Evolutionary conservation across 768 basidiomycete species (phyloP).

Genomic region (Leucocoprinus birnbaumii): DNA sequence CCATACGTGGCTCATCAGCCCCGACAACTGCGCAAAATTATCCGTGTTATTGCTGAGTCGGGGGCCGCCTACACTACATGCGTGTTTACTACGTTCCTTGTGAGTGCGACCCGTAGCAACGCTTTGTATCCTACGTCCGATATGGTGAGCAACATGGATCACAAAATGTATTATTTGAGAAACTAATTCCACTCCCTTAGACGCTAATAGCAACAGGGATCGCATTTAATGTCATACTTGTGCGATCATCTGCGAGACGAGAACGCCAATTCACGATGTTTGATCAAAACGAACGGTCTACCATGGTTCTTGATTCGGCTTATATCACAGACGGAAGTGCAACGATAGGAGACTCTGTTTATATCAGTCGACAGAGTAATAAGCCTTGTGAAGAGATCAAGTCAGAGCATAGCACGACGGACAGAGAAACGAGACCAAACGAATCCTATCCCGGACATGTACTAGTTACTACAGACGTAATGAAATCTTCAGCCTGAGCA

Average conservation of each 20-base stretch:
- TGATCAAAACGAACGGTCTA: neutral
- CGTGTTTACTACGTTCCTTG: constrained; percentile 5
- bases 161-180: neutral
- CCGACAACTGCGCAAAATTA: constrained; percentile 6
- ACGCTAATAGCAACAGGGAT: constrained; percentile 8
- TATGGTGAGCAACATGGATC: constrained; percentile 1
- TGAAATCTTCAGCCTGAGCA: no score
- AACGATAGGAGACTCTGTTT: neutral
- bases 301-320: neutral
- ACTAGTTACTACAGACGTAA: no score
- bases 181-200: neutral
- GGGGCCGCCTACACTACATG: constrained; percentile 7
- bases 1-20: neutral
- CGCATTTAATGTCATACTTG: constrained; percentile 11
- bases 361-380: neutral
- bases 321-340: neutral
- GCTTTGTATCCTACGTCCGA: constrained; percentile 8
- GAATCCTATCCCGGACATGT: no score
- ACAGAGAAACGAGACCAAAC: no score
- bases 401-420: no score
- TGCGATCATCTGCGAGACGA: constrained; percentile 6
- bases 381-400: neutral
- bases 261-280: constrained; percentile 8
- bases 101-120: neutral
- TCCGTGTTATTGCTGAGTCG: constrained; percentile 7